Percentiles rank a stretch among this genome's conserved stretches.
Conservation (phyloP, 371 early-diverging fungal species). For the Syncephalis fuscata region DNA sequence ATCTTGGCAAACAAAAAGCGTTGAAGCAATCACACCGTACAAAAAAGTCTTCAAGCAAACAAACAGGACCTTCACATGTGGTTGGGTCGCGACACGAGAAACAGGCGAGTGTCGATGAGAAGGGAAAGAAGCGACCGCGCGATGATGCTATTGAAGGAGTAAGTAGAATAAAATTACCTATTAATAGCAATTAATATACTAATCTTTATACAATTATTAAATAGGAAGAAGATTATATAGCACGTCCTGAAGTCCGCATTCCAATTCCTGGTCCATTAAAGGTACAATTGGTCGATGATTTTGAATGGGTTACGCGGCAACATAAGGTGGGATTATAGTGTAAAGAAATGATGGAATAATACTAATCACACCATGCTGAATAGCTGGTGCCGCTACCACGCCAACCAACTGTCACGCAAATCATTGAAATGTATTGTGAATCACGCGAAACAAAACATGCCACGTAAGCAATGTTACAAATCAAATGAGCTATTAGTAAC, state of each 20-base stretch:
- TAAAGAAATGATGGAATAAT: neutral
- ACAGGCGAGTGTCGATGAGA: conserved; percentile 1
- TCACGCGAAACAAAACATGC: neutral
- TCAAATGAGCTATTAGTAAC: no score
- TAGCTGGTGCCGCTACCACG: conserved; percentile 21
- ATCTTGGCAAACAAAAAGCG: conserved; percentile 60
- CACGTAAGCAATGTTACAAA: no score
- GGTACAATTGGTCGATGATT: conserved; percentile 77
- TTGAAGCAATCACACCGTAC: conserved; percentile 21
- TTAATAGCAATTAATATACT: neutral
- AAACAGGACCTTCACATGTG: neutral
- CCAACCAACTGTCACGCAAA: conserved; percentile 23
- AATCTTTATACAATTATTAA: no score
- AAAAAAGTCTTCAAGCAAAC: neutral
- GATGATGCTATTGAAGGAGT: neutral
- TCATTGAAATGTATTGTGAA: conserved; percentile 50
- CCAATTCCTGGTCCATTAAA: conserved; percentile 81
- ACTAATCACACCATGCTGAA: neutral
- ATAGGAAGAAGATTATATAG: conserved; percentile 44
- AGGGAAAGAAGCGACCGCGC: neutral
- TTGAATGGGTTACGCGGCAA: conserved; percentile 85
- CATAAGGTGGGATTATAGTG: conserved; percentile 33
- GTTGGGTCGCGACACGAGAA: conserved; percentile 1
- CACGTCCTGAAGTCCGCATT: conserved; percentile 68
- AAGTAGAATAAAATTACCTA: neutral